Conservation (phyloP, 805 yeast species). For the Pichia thaimueangensis region DNA sequence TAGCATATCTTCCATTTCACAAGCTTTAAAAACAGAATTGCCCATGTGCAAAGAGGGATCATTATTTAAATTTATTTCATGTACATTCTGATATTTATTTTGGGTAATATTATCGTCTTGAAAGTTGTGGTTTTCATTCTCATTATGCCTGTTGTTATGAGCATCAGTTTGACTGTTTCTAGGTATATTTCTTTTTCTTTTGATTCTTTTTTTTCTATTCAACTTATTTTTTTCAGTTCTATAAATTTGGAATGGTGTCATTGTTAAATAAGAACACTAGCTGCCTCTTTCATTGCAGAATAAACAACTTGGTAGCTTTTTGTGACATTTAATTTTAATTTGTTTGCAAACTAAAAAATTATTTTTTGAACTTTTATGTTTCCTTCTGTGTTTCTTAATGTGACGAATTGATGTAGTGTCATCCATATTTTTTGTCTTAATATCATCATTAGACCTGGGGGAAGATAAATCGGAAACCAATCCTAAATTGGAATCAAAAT, state of each 20-base stretch:
- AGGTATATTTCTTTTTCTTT: too few relatives aligned
- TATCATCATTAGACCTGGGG: too few relatives aligned
- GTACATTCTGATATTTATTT: neutral
- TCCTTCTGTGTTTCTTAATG: too few relatives aligned
- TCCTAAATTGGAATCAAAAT: too few relatives aligned
- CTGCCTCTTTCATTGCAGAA: slow-evolving; percentile 6
- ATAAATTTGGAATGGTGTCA: slow-evolving; percentile 13
- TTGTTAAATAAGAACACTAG: slow-evolving; percentile 11
- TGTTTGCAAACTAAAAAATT: slow-evolving; percentile 36
- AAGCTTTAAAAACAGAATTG: slow-evolving; percentile 7
- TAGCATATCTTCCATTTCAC: slow-evolving; percentile 9
- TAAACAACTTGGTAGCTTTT: slow-evolving; percentile 26
- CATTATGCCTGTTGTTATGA: too few relatives aligned
- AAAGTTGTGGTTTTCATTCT: too few relatives aligned
- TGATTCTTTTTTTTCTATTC: too few relatives aligned
- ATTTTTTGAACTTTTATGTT: slow-evolving; percentile 31
- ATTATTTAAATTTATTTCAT: neutral
- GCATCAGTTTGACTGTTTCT: too few relatives aligned
- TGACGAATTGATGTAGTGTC: too few relatives aligned
- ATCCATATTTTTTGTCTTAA: too few relatives aligned
- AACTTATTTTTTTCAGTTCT: neutral
- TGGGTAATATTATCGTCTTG: too few relatives aligned
- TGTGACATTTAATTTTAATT: slow-evolving; percentile 33
- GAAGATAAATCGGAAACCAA: too few relatives aligned
- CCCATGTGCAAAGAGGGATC: neutral